phyloP scores from a whole-genome alignment of 2,329 filamentous ascomycete species.

The Penicillium freii region DNA sequence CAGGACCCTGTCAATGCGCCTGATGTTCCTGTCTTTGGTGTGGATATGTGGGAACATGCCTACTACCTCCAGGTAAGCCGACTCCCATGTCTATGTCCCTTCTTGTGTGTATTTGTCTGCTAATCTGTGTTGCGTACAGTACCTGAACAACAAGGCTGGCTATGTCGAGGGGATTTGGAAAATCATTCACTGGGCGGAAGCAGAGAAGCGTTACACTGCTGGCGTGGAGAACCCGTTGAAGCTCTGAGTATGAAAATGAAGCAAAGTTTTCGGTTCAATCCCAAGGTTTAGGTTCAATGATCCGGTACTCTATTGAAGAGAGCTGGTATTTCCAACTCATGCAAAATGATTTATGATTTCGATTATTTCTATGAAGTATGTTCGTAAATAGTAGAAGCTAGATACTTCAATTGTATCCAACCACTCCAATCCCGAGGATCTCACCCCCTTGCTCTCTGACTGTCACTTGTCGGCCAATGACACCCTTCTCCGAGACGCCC shows the following conservation, averaged over 20 bases:
- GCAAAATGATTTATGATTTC: background rate
- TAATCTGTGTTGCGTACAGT: conserved; percentile 49
- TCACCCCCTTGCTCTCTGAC: conserved; percentile 22
- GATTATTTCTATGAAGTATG: conserved; percentile 4
- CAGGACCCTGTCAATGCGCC: conserved; percentile 78
- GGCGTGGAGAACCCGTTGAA: conserved; percentile 32
- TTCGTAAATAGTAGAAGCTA: background rate
- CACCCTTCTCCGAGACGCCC: conserved; percentile 35
- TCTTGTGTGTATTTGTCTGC: background rate
- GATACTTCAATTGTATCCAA: conserved; percentile 34
- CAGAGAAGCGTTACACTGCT: conserved; percentile 62
- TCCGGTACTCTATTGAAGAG: no score
- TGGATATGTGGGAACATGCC: conserved; percentile 94
- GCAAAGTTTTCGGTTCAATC: background rate
- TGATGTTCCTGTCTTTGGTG: conserved; percentile 72
- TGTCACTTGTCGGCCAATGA: conserved; percentile 36
- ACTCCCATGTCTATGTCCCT: background rate
- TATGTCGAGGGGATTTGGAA: conserved; percentile 91
- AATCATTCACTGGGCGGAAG: conserved; percentile 88
- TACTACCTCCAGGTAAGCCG: conserved; percentile 73
- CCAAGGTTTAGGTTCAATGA: background rate
- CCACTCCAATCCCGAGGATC: conserved; percentile 32
- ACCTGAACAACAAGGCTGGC: conserved; percentile 89
- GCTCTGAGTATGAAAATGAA: conserved; percentile 14
- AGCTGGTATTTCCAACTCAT: background rate